Base-by-base conservation (phyloP, 306 rosid species). In the Ziziphus jujuba region DNA sequence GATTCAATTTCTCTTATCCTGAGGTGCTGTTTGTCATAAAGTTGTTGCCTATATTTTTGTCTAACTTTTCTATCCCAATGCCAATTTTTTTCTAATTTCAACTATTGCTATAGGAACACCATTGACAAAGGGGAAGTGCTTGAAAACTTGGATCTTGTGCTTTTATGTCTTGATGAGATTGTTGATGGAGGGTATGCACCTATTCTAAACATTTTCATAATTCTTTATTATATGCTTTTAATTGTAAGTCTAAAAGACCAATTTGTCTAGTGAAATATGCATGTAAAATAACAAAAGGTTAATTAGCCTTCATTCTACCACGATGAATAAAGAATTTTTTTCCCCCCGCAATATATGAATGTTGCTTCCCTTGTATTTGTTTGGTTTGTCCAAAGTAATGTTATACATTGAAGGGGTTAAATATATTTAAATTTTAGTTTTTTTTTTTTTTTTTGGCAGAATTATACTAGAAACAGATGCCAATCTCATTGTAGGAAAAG, bases 141-240 rank as follows among this genome's bases (percentile, higher is more conserved):
- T 24, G 95, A 88, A 77, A 88, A 88, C 80, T 80, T 88, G 73
- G 95, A 88, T 77, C 95, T 88, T 76, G 75, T 88, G 75, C 87
- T 88, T 44, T 78, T 88, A 69, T 88, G 95, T 74, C 84, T 85
- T 58, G 95, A 88, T 43, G 95, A 88, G 82, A 88, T 88, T 71
- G 82, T 85, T 60, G 91, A 88, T 71, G 95, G 91, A 75, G 95
- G 91, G 95, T 88, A 75, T 48, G 67, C 43, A 52, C n/a, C n/a
- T n/a, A n/a, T n/a, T n/a, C n/a, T n/a, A n/a, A n/a, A n/a, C n/a
- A n/a, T n/a, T n/a, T n/a, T n/a, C 28, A 38, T 2, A 15, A 5
- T 19, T 34, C 47, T 44, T 12, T 15, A 44, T 15, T 61, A 52
- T 58, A 11, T 72, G 50, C 33, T 45, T 61, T 16, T 34, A 61